phyloP scores from a whole-genome alignment of 208 protist genomes.

The Phytomonas serpens region DNA sequence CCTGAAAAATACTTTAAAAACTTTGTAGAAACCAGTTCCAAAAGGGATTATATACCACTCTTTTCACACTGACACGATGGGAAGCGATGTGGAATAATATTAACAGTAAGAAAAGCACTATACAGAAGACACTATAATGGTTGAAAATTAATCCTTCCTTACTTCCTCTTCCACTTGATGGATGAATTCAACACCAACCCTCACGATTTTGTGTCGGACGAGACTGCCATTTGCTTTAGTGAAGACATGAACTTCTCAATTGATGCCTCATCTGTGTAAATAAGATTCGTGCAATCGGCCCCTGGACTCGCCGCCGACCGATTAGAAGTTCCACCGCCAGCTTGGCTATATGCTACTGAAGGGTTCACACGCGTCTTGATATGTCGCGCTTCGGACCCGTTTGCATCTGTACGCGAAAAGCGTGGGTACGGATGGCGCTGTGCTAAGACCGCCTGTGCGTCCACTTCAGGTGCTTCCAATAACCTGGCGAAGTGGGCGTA shows the following conservation, averaged over 20 bases:
- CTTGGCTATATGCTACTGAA: constrained; percentile 40
- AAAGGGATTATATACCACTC: neutral
- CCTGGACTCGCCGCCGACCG: constrained; percentile 1
- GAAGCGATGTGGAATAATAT: neutral
- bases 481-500: constrained; percentile 71
- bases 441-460: constrained; percentile 43
- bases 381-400: constrained; percentile 78
- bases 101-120: neutral
- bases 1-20: neutral
- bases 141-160: neutral
- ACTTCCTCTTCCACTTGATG: neutral
- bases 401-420: constrained; percentile 80
- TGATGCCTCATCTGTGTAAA: constrained; percentile 79
- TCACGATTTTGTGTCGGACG: constrained; percentile 12
- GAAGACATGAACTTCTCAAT: constrained; percentile 75
- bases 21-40: neutral
- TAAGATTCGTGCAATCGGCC: constrained; percentile 40
- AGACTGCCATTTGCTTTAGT: constrained; percentile 64
- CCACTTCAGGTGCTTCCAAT: constrained; percentile 56
- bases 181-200: neutral
- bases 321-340: constrained; percentile 11
- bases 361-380: constrained; percentile 86
- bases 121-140: constrained; percentile 1
- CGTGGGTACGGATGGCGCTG: constrained; percentile 74
- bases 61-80: neutral